Conservation (phyloP, 108 stramenopile species). For the Conticribra weissflogii region DNA sequence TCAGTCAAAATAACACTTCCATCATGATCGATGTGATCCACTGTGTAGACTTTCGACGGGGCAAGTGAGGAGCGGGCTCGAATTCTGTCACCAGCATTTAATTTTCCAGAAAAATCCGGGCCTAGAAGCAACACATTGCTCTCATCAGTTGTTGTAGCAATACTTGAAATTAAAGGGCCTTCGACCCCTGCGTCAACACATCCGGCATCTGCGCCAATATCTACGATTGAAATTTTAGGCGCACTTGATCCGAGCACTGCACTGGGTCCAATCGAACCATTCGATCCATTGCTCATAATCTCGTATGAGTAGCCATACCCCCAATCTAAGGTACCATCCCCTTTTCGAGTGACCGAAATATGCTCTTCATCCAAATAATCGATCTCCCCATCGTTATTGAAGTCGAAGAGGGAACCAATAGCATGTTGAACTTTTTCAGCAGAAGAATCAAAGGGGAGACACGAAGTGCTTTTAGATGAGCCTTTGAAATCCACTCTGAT, state of each 20-base stretch:
- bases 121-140: conserved; percentile 39
- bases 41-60: conserved; percentile 50
- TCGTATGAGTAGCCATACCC: conserved; percentile 78
- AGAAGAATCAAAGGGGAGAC: conserved; percentile 55
- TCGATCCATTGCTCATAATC: conserved; percentile 43
- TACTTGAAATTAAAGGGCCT: conserved; percentile 40
- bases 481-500: conserved; percentile 38
- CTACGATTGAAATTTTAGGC: conserved; percentile 53
- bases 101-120: background rate
- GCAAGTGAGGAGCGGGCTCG: conserved; percentile 32
- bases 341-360: conserved; percentile 56
- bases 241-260: conserved; percentile 61
- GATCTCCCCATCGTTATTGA: conserved; percentile 60
- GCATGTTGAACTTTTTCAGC: conserved; percentile 57
- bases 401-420: conserved; percentile 61
- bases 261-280: conserved; percentile 38
- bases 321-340: conserved; percentile 57
- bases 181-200: conserved; percentile 69
- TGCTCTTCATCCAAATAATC: conserved; percentile 58
- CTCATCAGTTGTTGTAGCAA: conserved; percentile 48
- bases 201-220: conserved; percentile 56
- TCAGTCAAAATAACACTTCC: conserved; percentile 41
- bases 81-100: conserved; percentile 39
- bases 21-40: conserved; percentile 40
- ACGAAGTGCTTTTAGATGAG: conserved; percentile 35